phyloP scores from a whole-genome alignment of 805 yeast genomes.

The Saccharomyces kudriavzevii region DNA sequence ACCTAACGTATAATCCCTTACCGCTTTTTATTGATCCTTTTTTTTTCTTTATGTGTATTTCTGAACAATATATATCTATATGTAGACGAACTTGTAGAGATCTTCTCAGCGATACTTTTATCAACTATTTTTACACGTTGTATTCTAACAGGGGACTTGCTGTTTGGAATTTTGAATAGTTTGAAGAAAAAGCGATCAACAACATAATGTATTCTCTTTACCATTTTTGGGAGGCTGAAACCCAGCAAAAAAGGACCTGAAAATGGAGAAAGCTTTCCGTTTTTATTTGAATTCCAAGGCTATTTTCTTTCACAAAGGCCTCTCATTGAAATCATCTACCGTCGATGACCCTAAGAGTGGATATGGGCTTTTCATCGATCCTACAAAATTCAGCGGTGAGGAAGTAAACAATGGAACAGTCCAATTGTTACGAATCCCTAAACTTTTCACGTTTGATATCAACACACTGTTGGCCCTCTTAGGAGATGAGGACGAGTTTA shows the following conservation, averaged over 20 bases:
- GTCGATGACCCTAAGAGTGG: conserved; percentile 29
- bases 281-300: background rate
- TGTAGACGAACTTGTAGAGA: background rate
- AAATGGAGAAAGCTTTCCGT: background rate
- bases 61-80: background rate
- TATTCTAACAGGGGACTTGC: background rate
- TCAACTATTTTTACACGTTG: background rate
- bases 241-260: background rate
- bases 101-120: background rate
- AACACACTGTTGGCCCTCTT: conserved; percentile 17
- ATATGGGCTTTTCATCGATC: conserved; percentile 16
- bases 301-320: background rate
- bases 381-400: background rate
- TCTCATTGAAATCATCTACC: conserved; percentile 15
- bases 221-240: background rate
- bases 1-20: conserved; percentile 17
- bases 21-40: background rate
- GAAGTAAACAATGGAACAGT: conserved; percentile 9
- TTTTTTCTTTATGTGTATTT: background rate
- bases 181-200: background rate
- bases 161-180: background rate
- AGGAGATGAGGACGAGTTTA: conserved; percentile 16
- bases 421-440: conserved; percentile 36
- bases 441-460: conserved; percentile 27
- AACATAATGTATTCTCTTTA: background rate